Evolutionary conservation across 495 filamentous ascomycete genomes (phyloP), one percentile per base, ranked within the genome.

Genomic region (Hypoxylon lenormandii): DNA sequence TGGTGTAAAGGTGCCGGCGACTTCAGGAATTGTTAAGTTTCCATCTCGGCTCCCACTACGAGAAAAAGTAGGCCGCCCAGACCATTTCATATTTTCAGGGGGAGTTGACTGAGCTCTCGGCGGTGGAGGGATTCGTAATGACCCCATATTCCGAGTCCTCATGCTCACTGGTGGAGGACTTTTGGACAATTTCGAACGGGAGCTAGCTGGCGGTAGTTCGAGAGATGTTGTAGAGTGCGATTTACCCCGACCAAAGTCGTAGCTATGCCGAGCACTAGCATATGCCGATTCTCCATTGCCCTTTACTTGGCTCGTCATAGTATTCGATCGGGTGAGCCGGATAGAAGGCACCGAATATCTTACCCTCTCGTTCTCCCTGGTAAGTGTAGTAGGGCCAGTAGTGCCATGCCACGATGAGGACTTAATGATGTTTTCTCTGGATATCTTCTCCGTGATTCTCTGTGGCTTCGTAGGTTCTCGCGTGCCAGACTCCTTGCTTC

Each of bases 101-200:
- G 50, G 76, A 7, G 77, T 80, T 16, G 80, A 80, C 22, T 74
- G 76, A 8, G 80, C 59, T 19, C 80, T 79, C 22, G 78, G 58
- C 5, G 80, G 77, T 22, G 76, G 72, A 15, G 80, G 79, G 4
- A 82, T 74, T 22, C 81, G 72, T n/a, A 81, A 72, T 51, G 56
- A 50, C 2, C 76, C 75, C 37, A 73, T 70, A 47, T 75, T 74
- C 42, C 69, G 66, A 28, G 69, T 79, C 18, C 58, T 58, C 74
- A 80, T 73, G 69, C 69, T 79, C 8, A 78, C 70, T 0, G 79
- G 77, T 3, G 78, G 77, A 10, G 76, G 66, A 52, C 60, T 73
- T 69, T 43, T 73, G 61, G 57, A 70, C 22, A 45, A 71, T 57
- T 36, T 75, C 26, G 50, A 66, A 64, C 61, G 75, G 70, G 42